Percentiles rank a stretch among this genome's conserved stretches.
phyloP scores from a whole-genome alignment of 257 asterid genomes.

The Henckelia pumila region DNA sequence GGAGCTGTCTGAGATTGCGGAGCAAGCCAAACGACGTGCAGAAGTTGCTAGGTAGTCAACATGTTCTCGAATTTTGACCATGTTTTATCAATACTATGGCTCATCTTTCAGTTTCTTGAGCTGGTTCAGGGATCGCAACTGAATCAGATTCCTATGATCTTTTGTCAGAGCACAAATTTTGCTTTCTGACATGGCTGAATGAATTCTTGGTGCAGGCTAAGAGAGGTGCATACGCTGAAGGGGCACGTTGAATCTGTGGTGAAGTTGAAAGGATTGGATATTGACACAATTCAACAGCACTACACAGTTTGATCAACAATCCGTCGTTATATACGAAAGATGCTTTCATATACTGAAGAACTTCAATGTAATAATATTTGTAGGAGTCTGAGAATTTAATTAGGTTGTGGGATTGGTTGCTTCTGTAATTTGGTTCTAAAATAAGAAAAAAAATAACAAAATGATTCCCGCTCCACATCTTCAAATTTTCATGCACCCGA shows the following conservation, averaged over 20 bases:
- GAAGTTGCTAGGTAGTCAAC: conserved; percentile 78
- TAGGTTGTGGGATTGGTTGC: neutral
- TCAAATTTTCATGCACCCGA: neutral
- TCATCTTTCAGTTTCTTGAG: neutral
- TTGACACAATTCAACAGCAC: conserved; percentile 87
- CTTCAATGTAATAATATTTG: conserved; percentile 21
- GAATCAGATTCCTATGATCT: neutral
- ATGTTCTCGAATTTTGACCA: neutral
- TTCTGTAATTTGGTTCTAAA: neutral
- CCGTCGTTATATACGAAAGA: neutral
- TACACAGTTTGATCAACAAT: conserved; percentile 59
- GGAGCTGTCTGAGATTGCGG: conserved; percentile 89
- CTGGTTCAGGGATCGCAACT: neutral
- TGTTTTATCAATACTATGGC: neutral
- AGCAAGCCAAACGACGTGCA: conserved; percentile 88
- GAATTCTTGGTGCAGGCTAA: conserved; percentile 44
- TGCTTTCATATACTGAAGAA: neutral
- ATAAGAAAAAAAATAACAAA: neutral
- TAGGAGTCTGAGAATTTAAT: neutral
- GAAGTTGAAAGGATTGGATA: conserved; percentile 88
- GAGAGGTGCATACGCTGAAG: conserved; percentile 85
- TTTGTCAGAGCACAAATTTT: neutral
- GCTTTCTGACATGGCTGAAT: neutral
- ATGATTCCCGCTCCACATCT: neutral
- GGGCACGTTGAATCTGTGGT: conserved; percentile 97